These are phyloP conservation scores for Verticillium longisporum DNA, from an alignment of 2,329 filamentous ascomycete genomes.

Conservation along the genomic window DNA sequence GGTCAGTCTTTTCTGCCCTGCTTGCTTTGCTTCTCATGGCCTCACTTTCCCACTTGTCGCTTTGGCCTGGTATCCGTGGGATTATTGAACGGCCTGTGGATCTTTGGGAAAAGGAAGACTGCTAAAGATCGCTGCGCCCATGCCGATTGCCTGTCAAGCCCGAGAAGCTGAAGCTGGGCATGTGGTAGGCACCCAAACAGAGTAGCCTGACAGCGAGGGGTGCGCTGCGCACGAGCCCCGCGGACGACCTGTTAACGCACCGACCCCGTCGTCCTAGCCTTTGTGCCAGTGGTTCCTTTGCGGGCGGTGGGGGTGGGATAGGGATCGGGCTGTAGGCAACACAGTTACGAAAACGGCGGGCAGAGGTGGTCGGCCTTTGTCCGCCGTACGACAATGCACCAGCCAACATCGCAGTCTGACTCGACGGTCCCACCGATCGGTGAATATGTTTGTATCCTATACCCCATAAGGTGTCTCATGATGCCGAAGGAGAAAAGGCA, in stretches of 20 bases:
- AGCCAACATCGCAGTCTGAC: background rate
- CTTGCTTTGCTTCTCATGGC: background rate
- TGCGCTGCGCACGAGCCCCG: background rate
- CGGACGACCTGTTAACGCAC: background rate
- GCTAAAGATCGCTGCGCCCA: background rate
- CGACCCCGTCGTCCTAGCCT: background rate
- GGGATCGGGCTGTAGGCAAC: background rate
- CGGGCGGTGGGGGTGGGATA: background rate
- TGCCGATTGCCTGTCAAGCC: background rate
- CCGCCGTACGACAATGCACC: background rate
- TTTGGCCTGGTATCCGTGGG: background rate
- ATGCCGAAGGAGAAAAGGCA: too few relatives aligned
- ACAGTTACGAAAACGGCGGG: background rate
- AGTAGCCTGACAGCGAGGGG: background rate
- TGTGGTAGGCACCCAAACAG: background rate
- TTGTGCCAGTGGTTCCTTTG: background rate
- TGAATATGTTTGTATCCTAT: background rate
- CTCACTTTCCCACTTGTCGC: background rate
- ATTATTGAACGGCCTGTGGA: background rate
- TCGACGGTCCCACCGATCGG: background rate
- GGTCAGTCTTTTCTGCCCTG: background rate
- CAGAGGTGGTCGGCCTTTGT: background rate
- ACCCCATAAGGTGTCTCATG: background rate
- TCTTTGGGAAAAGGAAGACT: background rate
- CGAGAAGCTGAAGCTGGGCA: background rate